phyloP scores from a whole-genome alignment of 2,329 filamentous ascomycete genomes.

The Parastagonospora nodorum region DNA sequence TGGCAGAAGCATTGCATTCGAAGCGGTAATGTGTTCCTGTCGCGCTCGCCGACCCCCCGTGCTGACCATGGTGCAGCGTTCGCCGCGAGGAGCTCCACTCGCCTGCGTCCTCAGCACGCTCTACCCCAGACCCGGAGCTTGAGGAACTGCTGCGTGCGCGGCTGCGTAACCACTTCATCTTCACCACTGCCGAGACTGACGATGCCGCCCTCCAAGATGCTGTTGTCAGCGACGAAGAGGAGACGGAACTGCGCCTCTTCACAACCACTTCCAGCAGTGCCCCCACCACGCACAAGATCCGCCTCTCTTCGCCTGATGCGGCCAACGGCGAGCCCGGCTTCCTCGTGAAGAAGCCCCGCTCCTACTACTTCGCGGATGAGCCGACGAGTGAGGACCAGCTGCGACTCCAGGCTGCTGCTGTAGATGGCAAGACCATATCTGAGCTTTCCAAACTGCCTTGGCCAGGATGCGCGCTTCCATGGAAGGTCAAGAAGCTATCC shows the following conservation, averaged over 20 bases:
- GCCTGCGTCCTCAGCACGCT: slow-evolving; percentile 38
- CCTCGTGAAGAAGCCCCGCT: slow-evolving; percentile 33
- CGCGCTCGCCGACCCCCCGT: slow-evolving; percentile 4
- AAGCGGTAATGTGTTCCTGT: slow-evolving; percentile 24
- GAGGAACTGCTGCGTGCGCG: slow-evolving; percentile 36
- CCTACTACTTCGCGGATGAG: slow-evolving; percentile 43
- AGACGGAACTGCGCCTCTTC: slow-evolving; percentile 43
- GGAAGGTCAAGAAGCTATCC: slow-evolving; percentile 41
- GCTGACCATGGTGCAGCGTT: slow-evolving; percentile 27
- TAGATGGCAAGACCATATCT: slow-evolving; percentile 35
- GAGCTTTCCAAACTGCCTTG: slow-evolving; percentile 37
- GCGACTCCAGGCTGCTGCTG: slow-evolving; percentile 31
- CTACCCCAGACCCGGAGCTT: slow-evolving; percentile 41
- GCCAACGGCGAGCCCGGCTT: slow-evolving; percentile 33
- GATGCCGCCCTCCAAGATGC: slow-evolving; percentile 1
- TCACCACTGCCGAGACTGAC: slow-evolving; percentile 17
- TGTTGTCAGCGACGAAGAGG: slow-evolving; percentile 29
- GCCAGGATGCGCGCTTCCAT: slow-evolving; percentile 43
- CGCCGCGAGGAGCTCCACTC: slow-evolving; percentile 44
- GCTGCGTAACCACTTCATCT: slow-evolving; percentile 29
- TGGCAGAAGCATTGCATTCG: slow-evolving; percentile 30
- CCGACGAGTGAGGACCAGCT: slow-evolving; percentile 25
- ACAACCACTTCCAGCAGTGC: slow-evolving; percentile 28
- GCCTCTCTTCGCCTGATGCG: slow-evolving; percentile 37
- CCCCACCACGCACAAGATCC: slow-evolving; percentile 34